Percentiles rank a stretch among this genome's conserved stretches.
phyloP scores from a whole-genome alignment of 2,329 filamentous ascomycete species.

The Neofusicoccum umdonicola region DNA sequence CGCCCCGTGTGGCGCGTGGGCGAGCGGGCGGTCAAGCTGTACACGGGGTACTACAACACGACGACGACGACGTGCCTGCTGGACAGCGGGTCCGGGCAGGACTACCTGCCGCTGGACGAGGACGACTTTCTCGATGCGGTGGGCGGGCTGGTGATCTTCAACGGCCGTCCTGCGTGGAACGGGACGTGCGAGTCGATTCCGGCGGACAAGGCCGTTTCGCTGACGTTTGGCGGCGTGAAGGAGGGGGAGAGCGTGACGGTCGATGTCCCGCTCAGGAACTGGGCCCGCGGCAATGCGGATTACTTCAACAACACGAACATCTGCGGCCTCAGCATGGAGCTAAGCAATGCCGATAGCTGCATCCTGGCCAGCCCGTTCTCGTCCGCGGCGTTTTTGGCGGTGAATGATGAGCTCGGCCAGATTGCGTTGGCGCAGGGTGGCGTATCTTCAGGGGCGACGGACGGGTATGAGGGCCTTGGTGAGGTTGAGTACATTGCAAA shows the following conservation, averaged over 20 bases:
- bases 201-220: neutral
- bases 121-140: slow-evolving; percentile 26
- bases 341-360: slow-evolving; percentile 26
- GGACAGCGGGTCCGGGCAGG: slow-evolving; percentile 31
- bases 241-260: slow-evolving; percentile 16
- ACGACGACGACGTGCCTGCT: slow-evolving; percentile 25
- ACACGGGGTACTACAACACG: neutral
- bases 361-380: slow-evolving; percentile 33
- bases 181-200: neutral
- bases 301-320: neutral
- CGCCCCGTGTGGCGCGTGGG: neutral
- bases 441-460: slow-evolving; percentile 21
- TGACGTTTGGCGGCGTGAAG: slow-evolving; percentile 12
- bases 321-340: slow-evolving; percentile 21
- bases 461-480: neutral
- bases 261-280: neutral
- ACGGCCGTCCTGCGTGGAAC: neutral
- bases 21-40: neutral
- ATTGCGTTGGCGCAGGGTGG: slow-evolving; percentile 36
- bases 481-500: too few species aligned
- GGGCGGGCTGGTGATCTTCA: neutral
- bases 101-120: slow-evolving; percentile 26
- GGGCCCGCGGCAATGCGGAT: neutral
- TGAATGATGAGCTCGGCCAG: slow-evolving; percentile 30
- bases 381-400: slow-evolving; percentile 31